These are phyloP conservation scores for Clathrus columnatus DNA, from an alignment of 768 basidiomycete genomes.

Conservation along the genomic window DNA sequence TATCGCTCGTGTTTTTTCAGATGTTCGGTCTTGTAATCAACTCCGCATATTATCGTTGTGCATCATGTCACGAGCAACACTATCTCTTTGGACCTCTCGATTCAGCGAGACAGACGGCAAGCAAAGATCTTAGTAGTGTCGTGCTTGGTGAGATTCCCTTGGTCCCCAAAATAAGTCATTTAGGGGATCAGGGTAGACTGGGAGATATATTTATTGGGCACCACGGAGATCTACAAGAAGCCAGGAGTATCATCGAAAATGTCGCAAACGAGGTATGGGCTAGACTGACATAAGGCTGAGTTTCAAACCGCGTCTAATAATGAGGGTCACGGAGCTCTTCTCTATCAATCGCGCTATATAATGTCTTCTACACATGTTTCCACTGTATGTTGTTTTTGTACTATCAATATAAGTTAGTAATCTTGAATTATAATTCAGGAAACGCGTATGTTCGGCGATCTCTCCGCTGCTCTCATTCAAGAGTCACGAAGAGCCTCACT, in stretches of 20 bases:
- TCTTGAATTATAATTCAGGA: not conserved
- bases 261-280: constrained; percentile 17
- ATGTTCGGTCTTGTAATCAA: constrained; percentile 84
- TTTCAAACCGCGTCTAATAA: constrained; percentile 2
- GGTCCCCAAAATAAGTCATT: constrained; percentile 60
- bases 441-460: constrained; percentile 45
- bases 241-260: constrained; percentile 20
- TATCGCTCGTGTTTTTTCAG: constrained; percentile 29
- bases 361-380: constrained; percentile 8
- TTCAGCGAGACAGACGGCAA: constrained; percentile 49
- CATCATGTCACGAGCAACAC: constrained; percentile 56
- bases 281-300: not conserved
- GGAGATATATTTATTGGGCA: constrained; percentile 7
- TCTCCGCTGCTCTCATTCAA: constrained; percentile 77
- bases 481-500: constrained; percentile 82
- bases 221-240: constrained; percentile 18
- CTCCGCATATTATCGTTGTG: constrained; percentile 75
- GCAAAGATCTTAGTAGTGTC: constrained; percentile 41
- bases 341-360: not conserved
- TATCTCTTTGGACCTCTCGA: constrained; percentile 64
- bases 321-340: too few species aligned
- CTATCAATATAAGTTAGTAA: not conserved
- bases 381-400: not conserved
- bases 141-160: constrained; percentile 79
- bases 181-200: constrained; percentile 63